Conservation (phyloP, 495 filamentous ascomycete genomes). For the Aspergillus nanangensis region DNA sequence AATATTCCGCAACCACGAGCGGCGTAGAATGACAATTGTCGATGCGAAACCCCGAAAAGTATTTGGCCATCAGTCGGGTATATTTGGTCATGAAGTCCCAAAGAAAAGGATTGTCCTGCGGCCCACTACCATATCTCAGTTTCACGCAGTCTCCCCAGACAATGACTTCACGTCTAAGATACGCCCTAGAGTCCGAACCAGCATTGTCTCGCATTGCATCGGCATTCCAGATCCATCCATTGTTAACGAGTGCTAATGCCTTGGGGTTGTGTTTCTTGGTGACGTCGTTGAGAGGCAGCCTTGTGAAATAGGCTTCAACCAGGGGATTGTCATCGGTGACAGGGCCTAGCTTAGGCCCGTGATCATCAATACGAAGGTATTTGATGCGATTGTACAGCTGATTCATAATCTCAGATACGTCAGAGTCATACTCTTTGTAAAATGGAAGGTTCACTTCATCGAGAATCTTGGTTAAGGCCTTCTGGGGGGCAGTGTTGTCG, state of each 20-base stretch:
- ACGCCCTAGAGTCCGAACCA: constrained; percentile 80
- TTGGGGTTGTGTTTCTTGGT: constrained; percentile 74
- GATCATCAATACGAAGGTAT: constrained; percentile 83
- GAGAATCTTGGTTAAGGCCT: constrained; percentile 56
- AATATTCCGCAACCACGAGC: constrained; percentile 84
- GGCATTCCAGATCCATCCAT: constrained; percentile 98
- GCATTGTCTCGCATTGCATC: constrained; percentile 93
- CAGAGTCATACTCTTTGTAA: constrained; percentile 85
- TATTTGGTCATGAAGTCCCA: constrained; percentile 97
- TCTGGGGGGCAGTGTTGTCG: constrained; percentile 33
- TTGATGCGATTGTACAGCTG: constrained; percentile 93
- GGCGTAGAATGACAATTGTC: constrained; percentile 99
- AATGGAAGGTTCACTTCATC: constrained; percentile 83
- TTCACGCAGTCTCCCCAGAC: constrained; percentile 99
- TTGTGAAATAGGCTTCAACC: constrained; percentile 95
- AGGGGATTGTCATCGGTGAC: constrained; percentile 73
- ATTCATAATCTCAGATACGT: constrained; percentile 76
- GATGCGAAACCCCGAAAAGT: constrained; percentile 92
- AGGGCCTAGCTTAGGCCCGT: constrained; percentile 83
- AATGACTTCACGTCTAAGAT: constrained; percentile 90
- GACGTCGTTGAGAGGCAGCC: constrained; percentile 72
- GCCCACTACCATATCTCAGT: constrained; percentile 78
- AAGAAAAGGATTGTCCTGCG: constrained; percentile 84
- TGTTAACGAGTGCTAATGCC: constrained; percentile 83
- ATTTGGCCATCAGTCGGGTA: constrained; percentile 88